phyloP scores from a whole-genome alignment of 2,329 filamentous ascomycete genomes.

The Elsinoe fawcettii region DNA sequence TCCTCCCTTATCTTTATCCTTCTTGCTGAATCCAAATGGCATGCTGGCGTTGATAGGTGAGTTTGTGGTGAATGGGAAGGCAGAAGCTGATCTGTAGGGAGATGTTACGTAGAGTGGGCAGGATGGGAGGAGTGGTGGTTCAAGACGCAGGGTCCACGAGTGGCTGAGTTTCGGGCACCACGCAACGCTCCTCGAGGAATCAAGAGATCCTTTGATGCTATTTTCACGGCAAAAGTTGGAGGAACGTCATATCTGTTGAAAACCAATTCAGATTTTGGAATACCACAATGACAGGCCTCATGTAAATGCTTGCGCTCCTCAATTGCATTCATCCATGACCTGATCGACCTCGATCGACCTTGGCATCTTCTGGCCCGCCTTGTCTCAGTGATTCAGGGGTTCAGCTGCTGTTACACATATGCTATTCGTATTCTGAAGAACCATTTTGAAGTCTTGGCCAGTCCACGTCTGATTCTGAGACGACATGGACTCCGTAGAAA shows the following conservation, averaged over 20 bases:
- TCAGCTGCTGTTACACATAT: constrained; percentile 2
- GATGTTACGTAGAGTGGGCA: constrained; percentile 3
- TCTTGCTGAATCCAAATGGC: constrained; percentile 43
- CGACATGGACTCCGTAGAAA: neutral
- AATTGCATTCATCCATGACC: neutral
- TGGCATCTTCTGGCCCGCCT: neutral
- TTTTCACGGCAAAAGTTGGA: neutral
- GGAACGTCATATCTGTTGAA: neutral
- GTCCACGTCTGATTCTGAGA: neutral
- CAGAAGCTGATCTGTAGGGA: neutral
- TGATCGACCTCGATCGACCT: neutral
- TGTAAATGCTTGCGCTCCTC: neutral
- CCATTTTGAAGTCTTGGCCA: neutral
- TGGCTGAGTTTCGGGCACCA: neutral
- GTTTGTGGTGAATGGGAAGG: neutral
- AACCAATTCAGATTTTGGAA: too few species aligned
- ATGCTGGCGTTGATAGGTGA: constrained; percentile 34
- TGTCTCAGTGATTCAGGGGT: constrained; percentile 4
- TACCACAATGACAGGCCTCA: neutral
- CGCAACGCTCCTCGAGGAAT: neutral
- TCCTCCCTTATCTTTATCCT: constrained; percentile 46
- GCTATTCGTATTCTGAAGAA: neutral
- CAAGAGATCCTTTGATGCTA: neutral
- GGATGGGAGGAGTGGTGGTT: constrained; percentile 1
- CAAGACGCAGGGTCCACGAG: neutral